Evolutionary conservation across 2,329 filamentous ascomycete species (phyloP).

Genomic region (Sarocladiaceae sp.): DNA sequence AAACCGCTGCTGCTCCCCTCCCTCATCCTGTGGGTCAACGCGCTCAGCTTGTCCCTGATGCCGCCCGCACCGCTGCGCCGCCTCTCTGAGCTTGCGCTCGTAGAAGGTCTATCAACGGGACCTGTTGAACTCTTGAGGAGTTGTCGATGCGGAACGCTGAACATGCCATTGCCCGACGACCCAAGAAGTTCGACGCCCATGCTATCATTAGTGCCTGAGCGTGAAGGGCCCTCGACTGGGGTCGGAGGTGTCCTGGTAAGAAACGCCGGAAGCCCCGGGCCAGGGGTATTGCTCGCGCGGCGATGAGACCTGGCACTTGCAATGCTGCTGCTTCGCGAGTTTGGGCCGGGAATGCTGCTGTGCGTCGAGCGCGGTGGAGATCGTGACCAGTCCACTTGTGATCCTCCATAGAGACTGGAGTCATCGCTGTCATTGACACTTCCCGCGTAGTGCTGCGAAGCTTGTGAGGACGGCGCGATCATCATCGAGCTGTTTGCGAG

Average conservation of each 20-base stretch:
- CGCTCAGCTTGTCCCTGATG: slow-evolving; percentile 30
- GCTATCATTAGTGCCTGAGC: slow-evolving; percentile 10
- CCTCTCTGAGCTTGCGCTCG: slow-evolving; percentile 26
- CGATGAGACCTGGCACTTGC: slow-evolving; percentile 41
- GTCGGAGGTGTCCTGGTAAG: slow-evolving; percentile 46
- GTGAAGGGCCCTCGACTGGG: slow-evolving; percentile 25
- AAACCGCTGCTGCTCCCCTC: slow-evolving; percentile 19
- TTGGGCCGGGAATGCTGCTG: slow-evolving; percentile 39
- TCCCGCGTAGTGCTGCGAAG: slow-evolving; percentile 32
- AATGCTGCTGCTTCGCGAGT: slow-evolving; percentile 48
- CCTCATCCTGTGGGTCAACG: slow-evolving; percentile 26
- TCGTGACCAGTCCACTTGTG: slow-evolving; percentile 54
- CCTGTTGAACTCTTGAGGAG: slow-evolving; percentile 10
- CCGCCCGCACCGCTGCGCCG: slow-evolving; percentile 25
- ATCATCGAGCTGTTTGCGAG: slow-evolving; percentile 75
- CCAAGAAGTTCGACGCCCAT: slow-evolving; percentile 25
- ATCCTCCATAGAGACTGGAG: slow-evolving; percentile 49
- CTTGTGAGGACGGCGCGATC: slow-evolving; percentile 41
- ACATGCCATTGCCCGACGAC: slow-evolving; percentile 26
- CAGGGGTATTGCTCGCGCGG: slow-evolving; percentile 19
- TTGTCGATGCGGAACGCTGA: slow-evolving; percentile 15
- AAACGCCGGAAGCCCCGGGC: slow-evolving; percentile 32
- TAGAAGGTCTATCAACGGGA: slow-evolving; percentile 21
- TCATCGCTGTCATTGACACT: slow-evolving; percentile 52
- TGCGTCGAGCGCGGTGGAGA: slow-evolving; percentile 52